A percentile compares a stretch with the other conserved stretches of the same genome.
phyloP scores from a whole-genome alignment of 495 filamentous ascomycete genomes.

The Podospora bellae-mahoneyi region DNA sequence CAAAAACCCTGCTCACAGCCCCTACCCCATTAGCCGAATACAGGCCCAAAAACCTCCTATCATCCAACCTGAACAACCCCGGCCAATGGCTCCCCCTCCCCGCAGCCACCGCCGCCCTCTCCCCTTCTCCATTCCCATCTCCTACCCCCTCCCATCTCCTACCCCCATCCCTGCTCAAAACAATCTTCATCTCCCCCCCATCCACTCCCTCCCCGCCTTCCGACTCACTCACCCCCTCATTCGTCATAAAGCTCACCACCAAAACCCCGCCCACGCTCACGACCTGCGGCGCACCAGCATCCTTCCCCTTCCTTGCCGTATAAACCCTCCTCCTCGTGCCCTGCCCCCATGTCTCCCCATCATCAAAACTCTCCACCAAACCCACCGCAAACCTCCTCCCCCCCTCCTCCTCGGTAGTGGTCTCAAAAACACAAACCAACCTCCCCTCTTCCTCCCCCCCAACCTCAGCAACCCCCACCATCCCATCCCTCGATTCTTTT shows the following conservation, averaged over 20 bases:
- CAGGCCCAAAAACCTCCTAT: slow-evolving; percentile 36
- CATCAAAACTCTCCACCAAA: slow-evolving; percentile 10
- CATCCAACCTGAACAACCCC: slow-evolving; percentile 38
- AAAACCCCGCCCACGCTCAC: slow-evolving; percentile 54
- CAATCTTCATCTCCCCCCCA: slow-evolving; percentile 24
- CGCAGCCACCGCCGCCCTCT: slow-evolving; percentile 34
- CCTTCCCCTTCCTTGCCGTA: slow-evolving; percentile 40
- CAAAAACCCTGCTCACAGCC: slow-evolving; percentile 28
- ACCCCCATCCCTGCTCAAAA: slow-evolving; percentile 1
- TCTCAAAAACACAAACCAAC: slow-evolving; percentile 21
- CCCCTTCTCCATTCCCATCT: not conserved
- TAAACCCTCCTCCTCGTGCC: slow-evolving; percentile 37
- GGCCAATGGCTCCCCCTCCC: slow-evolving; percentile 40
- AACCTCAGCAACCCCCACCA: slow-evolving; percentile 19
- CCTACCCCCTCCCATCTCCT: slow-evolving; percentile 7
- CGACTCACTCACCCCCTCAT: slow-evolving; percentile 45
- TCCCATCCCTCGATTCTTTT: slow-evolving; percentile 14
- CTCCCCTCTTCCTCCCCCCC: not conserved
- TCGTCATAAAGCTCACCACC: slow-evolving; percentile 59
- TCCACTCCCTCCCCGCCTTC: slow-evolving; percentile 18
- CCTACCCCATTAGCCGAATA: slow-evolving; percentile 38
- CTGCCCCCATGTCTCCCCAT: slow-evolving; percentile 16
- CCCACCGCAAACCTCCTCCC: slow-evolving; percentile 8
- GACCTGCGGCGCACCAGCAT: slow-evolving; percentile 59
- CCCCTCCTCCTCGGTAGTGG: not conserved